Evolutionary conservation across 306 rosid species (phyloP).

Genomic region (Castanospermum australe): DNA sequence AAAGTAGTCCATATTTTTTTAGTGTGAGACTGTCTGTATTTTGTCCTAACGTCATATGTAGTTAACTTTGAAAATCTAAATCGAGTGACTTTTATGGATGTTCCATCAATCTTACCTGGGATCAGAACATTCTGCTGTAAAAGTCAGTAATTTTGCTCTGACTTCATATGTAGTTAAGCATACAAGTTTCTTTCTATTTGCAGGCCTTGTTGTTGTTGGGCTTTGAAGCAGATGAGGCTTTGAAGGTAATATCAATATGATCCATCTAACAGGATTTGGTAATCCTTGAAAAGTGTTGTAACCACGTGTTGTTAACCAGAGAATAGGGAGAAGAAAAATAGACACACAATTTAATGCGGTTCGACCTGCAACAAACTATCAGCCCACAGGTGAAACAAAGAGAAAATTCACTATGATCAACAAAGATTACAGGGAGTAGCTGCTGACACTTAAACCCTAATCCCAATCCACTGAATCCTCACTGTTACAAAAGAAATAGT

Average conservation of each 20-base stretch:
- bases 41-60: background rate
- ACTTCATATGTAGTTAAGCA: background rate
- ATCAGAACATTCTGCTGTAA: background rate
- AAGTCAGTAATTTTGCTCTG: background rate
- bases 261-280: constrained; percentile 17
- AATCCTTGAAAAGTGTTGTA: background rate
- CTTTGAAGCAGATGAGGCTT: constrained; percentile 67
- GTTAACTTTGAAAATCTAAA: background rate
- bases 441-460: too few species aligned
- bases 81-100: background rate
- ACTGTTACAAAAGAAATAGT: too few species aligned
- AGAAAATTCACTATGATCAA: too few species aligned
- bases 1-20: background rate
- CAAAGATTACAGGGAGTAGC: too few species aligned
- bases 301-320: too few species aligned
- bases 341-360: too few species aligned
- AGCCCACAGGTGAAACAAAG: too few species aligned
- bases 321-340: too few species aligned
- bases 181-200: background rate
- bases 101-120: background rate
- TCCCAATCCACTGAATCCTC: too few species aligned
- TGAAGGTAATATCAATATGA: constrained; percentile 52
- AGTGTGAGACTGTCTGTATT: background rate
- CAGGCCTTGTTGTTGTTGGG: constrained; percentile 89
- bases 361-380: too few species aligned